A percentile compares a stretch with the other conserved stretches of the same genome.
Conservation (phyloP, 179 eudicot species). For the Pouteria campechiana region DNA sequence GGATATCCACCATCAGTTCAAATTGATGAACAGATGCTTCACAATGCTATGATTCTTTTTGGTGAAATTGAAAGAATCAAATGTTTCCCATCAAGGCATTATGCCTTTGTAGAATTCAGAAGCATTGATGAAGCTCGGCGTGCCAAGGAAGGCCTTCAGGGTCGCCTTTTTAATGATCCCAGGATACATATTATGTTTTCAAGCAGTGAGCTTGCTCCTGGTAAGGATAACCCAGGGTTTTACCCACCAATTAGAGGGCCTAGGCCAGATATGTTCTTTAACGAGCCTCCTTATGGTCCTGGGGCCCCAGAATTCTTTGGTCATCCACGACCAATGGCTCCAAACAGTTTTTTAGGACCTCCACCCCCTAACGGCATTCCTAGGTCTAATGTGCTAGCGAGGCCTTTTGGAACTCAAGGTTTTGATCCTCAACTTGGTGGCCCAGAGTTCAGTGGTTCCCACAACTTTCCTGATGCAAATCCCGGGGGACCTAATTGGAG, state of each 20-base stretch:
- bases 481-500: constrained; percentile 50
- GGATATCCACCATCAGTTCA: constrained; percentile 27
- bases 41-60: constrained; percentile 44
- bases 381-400: constrained; percentile 27
- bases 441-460: constrained; percentile 33
- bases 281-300: constrained; percentile 34
- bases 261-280: constrained; percentile 27
- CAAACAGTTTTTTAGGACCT: constrained; percentile 32
- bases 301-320: constrained; percentile 32
- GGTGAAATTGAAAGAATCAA: constrained; percentile 40
- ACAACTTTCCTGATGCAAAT: constrained; percentile 26
- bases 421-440: constrained; percentile 35
- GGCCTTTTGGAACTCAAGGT: constrained; percentile 63
- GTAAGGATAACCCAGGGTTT: constrained; percentile 30
- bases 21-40: constrained; percentile 38
- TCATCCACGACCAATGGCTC: constrained; percentile 18
- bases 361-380: constrained; percentile 28
- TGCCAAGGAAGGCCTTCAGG: constrained; percentile 44
- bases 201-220: constrained; percentile 36
- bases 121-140: constrained; percentile 43
- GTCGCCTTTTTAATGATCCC: constrained; percentile 42
- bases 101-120: constrained; percentile 34
- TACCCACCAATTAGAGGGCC: constrained; percentile 46
- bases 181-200: constrained; percentile 40
- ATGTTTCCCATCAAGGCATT: constrained; percentile 16